Conservation (phyloP, 352 stramenopile genomes). For the Phytophthora chlamydospora region DNA sequence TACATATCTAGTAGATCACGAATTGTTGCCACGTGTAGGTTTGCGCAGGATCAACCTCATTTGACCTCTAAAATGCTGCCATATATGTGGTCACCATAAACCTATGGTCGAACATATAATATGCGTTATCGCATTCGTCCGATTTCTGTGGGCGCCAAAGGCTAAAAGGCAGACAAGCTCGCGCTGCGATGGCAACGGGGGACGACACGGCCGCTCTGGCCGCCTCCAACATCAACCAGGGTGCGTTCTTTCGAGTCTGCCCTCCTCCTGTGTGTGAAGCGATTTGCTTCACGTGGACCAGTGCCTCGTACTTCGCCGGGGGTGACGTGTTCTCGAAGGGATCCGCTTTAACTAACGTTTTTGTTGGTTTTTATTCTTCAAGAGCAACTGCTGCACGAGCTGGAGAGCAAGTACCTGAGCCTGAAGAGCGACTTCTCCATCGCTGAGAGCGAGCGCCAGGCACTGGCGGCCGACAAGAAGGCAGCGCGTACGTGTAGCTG, state of each 20-base stretch:
- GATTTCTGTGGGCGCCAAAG: slow-evolving; percentile 22
- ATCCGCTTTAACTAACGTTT: slow-evolving; percentile 19
- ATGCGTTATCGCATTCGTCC: not conserved
- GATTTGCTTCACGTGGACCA: not conserved
- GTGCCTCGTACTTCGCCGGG: not conserved
- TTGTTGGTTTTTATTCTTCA: slow-evolving; percentile 3
- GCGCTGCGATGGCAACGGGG: slow-evolving; percentile 25
- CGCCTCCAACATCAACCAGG: slow-evolving; percentile 55
- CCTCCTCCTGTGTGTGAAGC: not conserved
- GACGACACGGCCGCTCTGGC: slow-evolving; percentile 38
- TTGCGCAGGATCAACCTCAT: too few relatives aligned
- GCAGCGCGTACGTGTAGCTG: slow-evolving; percentile 39
- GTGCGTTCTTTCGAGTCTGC: slow-evolving; percentile 19
- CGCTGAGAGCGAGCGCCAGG: slow-evolving; percentile 61
- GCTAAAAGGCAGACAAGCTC: slow-evolving; percentile 12
- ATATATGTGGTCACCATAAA: not conserved
- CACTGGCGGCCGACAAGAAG: slow-evolving; percentile 51
- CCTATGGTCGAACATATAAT: not conserved
- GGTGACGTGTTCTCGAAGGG: slow-evolving; percentile 1
- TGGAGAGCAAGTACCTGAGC: slow-evolving; percentile 74
- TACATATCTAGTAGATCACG: too few relatives aligned
- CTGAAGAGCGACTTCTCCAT: slow-evolving; percentile 68
- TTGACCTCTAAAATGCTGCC: too few relatives aligned
- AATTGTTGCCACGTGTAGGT: too few relatives aligned
- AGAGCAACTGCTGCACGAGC: slow-evolving; percentile 84